Evolutionary conservation across 805 yeast genomes (phyloP), one percentile per base, ranked within the genome.

Genomic region (Saccharomycopsis malanga): DNA sequence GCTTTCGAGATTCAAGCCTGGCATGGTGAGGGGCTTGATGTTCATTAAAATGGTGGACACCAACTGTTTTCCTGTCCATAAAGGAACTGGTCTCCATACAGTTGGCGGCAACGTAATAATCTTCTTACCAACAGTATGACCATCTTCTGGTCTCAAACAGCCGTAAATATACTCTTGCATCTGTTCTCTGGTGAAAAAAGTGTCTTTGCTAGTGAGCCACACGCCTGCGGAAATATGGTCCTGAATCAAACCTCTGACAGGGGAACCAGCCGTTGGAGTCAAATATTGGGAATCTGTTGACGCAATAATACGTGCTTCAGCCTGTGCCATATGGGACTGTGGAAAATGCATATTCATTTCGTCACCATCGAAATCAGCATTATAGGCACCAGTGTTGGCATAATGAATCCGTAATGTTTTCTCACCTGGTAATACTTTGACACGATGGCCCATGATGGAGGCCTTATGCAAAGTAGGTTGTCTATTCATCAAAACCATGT

Each of bases 261-360:
- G 99, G 50, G 95, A 75, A 64, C 99, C 99, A 10, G 97, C 87
- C 17, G 99, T 93, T 42, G 99, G 99, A 4, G 98, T 91, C 63
- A 93, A 74, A 66, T 93, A 93, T 70, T 93, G 98, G 52, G 95
- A 85, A 66, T 94, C 97, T 6, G 99, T 93, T 65, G 91, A 89
- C 35, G 98, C 98, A 64, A 93, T 74, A 62, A 87, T 79, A 61
- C 87, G 72, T 2, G 98, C 98, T 69, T 93, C 98, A 20, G 98
- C 91, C 62, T 89, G 81, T 7, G 98, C 98, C 57, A 87, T 86
- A 69, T 91, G 97, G 66, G 86, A 88, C 70, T 91, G 98, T 23
- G 98, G 98, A 74, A 91, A 91, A 70, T 91, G 98, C 96, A 91
- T 84, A 65, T 91, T 91, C 98, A 91, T 91, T 72, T 91, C 98